A percentile compares a stretch with the other conserved stretches of the same genome.
phyloP scores from a whole-genome alignment of 2,329 filamentous ascomycete species.

The Nothophoma quercina region DNA sequence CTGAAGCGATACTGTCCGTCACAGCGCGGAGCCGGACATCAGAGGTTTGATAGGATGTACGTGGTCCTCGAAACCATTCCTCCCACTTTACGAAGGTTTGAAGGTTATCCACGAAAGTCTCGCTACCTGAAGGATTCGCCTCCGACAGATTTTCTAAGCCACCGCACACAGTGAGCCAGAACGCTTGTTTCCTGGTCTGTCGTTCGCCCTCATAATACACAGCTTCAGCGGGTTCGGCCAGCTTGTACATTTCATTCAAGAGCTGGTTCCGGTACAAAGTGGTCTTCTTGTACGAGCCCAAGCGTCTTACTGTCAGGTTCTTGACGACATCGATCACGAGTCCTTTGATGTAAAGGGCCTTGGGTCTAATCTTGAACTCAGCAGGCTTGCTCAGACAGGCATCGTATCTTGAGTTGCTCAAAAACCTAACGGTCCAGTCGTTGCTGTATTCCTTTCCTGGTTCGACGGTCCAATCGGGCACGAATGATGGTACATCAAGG shows the following conservation, averaged over 20 bases:
- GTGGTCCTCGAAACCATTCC: slow-evolving; percentile 9
- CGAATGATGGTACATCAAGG: slow-evolving; percentile 7
- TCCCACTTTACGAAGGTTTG: slow-evolving; percentile 5
- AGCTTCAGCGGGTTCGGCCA: not conserved
- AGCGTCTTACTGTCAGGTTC: not conserved
- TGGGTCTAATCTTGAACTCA: not conserved
- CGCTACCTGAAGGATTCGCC: not conserved
- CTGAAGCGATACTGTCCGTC: slow-evolving; percentile 4
- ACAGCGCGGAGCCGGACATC: not conserved
- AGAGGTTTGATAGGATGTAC: not conserved
- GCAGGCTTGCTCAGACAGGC: not conserved
- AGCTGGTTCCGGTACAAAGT: slow-evolving; percentile 1
- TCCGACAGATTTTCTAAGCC: not conserved
- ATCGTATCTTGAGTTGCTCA: not conserved
- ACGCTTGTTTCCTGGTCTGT: slow-evolving; percentile 10
- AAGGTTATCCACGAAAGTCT: not conserved
- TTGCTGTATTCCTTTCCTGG: slow-evolving; percentile 7
- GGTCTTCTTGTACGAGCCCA: slow-evolving; percentile 10
- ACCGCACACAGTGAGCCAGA: slow-evolving; percentile 12
- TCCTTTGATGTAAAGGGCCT: not conserved
- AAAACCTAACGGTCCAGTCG: slow-evolving; percentile 8
- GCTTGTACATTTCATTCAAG: slow-evolving; percentile 4
- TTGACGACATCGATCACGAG: not conserved
- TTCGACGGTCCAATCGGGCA: slow-evolving; percentile 8
- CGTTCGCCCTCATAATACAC: not conserved